These are phyloP conservation scores for Xylaria sp. DNA, from an alignment of 2,329 filamentous ascomycete genomes.

Conservation along the genomic window DNA sequence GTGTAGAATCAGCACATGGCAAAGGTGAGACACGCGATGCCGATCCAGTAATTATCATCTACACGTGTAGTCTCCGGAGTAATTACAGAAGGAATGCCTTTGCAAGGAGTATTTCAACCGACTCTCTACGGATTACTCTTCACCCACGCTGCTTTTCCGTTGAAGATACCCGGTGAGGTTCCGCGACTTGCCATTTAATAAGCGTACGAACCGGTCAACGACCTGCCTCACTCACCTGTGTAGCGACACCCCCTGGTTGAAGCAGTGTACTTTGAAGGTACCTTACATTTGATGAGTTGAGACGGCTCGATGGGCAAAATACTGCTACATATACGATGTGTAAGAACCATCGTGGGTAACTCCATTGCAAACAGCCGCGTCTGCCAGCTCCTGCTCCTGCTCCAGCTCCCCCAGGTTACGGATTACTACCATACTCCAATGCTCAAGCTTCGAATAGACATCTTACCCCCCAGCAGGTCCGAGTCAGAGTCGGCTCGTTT, in stretches of 20 bases:
- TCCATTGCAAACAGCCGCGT: not conserved
- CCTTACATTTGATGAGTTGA: not conserved
- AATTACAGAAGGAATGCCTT: not conserved
- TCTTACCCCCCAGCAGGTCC: no score
- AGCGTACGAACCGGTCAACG: no score
- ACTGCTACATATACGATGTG: not conserved
- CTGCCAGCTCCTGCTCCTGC: not conserved
- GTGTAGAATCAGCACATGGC: not conserved
- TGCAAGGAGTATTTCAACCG: not conserved
- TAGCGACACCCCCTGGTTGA: not conserved
- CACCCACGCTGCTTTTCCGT: no score
- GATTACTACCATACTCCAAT: not conserved
- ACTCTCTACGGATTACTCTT: no score
- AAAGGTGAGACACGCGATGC: not conserved
- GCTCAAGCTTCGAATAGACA: not conserved
- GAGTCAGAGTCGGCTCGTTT: no score
- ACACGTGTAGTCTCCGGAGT: not conserved
- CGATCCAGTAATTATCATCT: not conserved
- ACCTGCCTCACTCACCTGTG: no score
- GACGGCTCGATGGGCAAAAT: not conserved
- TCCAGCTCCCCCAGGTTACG: not conserved
- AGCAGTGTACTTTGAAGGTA: not conserved
- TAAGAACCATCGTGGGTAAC: not conserved
- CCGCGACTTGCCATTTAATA: no score
- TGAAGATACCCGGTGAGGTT: no score